Evolutionary conservation across 2,329 filamentous ascomycete genomes (phyloP), one percentile per base, ranked within the genome.

Genomic region (Incumbomyces lentus): DNA sequence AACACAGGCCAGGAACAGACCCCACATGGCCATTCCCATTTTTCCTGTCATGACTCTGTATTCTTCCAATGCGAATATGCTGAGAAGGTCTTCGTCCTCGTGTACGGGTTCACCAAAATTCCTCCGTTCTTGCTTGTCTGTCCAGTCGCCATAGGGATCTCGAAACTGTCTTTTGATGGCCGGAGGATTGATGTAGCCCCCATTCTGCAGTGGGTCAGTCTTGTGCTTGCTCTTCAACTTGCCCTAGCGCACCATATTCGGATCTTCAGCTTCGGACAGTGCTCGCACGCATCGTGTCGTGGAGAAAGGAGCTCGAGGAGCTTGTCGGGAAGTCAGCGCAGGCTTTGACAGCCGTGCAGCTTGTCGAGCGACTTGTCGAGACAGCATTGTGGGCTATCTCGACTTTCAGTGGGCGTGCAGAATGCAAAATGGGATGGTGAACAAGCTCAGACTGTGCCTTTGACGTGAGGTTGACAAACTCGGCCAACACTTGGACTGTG

Each of bases 51-150:
- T 77, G 74, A 92, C 90, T 47, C 81, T 92, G 71, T 98, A 96
- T 60, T 89, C 82, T 65, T 92, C 81, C 2, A 87, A 80, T 42
- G 86, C 84, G 69, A 98, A 90, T 54, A 95, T 83, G 58, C 88
- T 89, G 48, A 96, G 74, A 48, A 88, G 76, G 65, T 98, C 93
- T 67, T 95, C 84, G 67, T 98, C 92, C 68, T 98, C 93, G 67
- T 98, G 90, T 44, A 94, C 80, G 11, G 90, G 86, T 68, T 98
- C 93, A 67, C 89, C 89, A 64, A 86, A 96, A 75, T 98, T 96
- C 61, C 92, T 81, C 64, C 89, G 82, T 68, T 96, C 92, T 71
- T 98, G 92, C 67, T 88, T 84, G 69, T 98, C 90, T 86, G 88
- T 96, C 87, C 88, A 98, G 63, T 86, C 82, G 62, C 69, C 90